phyloP scores from a whole-genome alignment of 2,329 filamentous ascomycete genomes.

The Aspergillus sclerotialis region DNA sequence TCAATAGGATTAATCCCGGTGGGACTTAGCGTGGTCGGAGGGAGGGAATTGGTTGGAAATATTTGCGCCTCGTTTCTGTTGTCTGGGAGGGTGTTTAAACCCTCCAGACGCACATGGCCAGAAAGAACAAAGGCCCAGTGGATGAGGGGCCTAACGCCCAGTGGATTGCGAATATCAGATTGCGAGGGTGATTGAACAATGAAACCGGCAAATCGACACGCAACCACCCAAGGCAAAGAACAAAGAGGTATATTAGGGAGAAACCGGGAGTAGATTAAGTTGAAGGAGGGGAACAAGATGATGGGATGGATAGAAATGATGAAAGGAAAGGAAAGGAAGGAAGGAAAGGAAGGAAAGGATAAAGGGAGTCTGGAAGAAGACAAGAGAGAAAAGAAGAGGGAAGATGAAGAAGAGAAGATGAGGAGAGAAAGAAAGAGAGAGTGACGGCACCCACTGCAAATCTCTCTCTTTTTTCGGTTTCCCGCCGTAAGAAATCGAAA shows the following conservation, averaged over 20 bases:
- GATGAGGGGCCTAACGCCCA: not conserved
- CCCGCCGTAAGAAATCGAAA: conserved; percentile 12
- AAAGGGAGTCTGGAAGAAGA: not conserved
- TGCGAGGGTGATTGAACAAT: not conserved
- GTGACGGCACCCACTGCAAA: not conserved
- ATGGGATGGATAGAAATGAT: no score
- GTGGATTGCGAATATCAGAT: not conserved
- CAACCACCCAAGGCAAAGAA: not conserved
- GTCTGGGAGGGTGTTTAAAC: conserved; percentile 22
- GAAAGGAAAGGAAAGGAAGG: conserved; percentile 6
- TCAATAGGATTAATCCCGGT: not conserved
- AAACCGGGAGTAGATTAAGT: no score
- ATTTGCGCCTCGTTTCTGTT: conserved; percentile 3
- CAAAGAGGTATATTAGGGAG: conserved; percentile 1
- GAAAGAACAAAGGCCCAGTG: conserved; percentile 1
- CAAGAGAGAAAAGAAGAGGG: conserved; percentile 1
- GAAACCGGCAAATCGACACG: not conserved
- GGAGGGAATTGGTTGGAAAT: not conserved
- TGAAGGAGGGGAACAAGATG: no score
- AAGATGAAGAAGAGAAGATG: not conserved
- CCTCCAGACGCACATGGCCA: conserved; percentile 26
- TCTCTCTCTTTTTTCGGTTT: conserved; percentile 9
- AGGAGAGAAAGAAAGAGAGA: not conserved
- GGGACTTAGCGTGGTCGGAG: conserved; percentile 1
- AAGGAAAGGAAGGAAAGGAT: conserved; percentile 4